Percentiles rank a stretch among this genome's conserved stretches.
Conservation (phyloP, 2,329 filamentous ascomycete genomes). For the Biscogniauxia marginata region DNA sequence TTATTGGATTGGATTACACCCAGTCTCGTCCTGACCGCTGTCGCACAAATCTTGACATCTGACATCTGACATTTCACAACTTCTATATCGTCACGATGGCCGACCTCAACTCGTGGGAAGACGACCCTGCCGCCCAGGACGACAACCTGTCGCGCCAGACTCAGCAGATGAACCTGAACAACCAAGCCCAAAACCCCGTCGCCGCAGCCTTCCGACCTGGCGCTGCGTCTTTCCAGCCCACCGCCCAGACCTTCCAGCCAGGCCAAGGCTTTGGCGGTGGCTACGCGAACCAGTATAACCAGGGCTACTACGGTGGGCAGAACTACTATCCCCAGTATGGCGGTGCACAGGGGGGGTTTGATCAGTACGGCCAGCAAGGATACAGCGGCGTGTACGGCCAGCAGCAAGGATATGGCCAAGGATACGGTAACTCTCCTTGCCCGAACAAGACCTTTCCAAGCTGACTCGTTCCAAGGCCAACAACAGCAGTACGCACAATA, state of each 20-base stretch:
- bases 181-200: constrained; percentile 41
- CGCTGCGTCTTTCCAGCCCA: constrained; percentile 70
- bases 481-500: constrained; percentile 55
- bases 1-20: too few species aligned
- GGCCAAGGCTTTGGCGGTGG: constrained; percentile 65
- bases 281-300: constrained; percentile 56
- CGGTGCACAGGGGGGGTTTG: constrained; percentile 26
- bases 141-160: constrained; percentile 75
- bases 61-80: too few species aligned
- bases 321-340: constrained; percentile 58
- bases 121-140: constrained; percentile 76
- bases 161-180: constrained; percentile 73
- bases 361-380: constrained; percentile 43
- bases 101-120: constrained; percentile 93
- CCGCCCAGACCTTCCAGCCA: constrained; percentile 68
- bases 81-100: constrained; percentile 60
- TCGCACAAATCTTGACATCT: too few species aligned
- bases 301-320: constrained; percentile 48
- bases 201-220: constrained; percentile 62
- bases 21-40: neutral
- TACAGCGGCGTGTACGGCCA: constrained; percentile 52
- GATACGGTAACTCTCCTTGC: constrained; percentile 51
- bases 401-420: constrained; percentile 48
- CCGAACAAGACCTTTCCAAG: constrained; percentile 30
- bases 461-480: constrained; percentile 36